Evolutionary conservation across 1,284 basidiomycete genomes (phyloP).

Genomic region (Cutaneotrichosporon mucoides): DNA sequence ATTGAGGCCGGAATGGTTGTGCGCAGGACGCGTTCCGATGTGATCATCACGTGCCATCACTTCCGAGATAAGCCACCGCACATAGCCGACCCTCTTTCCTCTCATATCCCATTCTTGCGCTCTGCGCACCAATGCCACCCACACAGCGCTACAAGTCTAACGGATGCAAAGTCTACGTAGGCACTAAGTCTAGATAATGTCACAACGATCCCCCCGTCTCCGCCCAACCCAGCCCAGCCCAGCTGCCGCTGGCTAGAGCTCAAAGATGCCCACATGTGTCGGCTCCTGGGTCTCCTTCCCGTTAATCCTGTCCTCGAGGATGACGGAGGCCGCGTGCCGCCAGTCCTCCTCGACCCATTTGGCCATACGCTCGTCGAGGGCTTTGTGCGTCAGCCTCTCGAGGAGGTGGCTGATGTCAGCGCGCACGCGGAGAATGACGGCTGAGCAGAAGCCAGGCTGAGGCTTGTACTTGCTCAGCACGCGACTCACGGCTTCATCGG

Average conservation of each 20-base stretch:
- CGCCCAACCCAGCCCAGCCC: neutral
- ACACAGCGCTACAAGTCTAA: neutral
- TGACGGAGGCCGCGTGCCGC: conserved; percentile 11
- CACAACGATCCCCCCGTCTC: neutral
- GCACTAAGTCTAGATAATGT: neutral
- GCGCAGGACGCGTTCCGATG: no score
- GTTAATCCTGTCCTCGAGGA: conserved; percentile 7
- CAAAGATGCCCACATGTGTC: conserved; percentile 1
- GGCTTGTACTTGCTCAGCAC: no score
- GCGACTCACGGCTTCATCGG: conserved; percentile 21
- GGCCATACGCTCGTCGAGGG: conserved; percentile 19
- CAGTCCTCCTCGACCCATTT: conserved; percentile 21
- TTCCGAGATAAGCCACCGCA: no score
- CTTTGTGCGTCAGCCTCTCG: conserved; percentile 13
- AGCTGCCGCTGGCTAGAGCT: conserved; percentile 2
- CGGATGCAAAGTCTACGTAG: neutral
- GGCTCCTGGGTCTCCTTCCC: conserved; percentile 6
- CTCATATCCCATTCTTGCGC: no score
- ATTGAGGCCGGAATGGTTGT: no score
- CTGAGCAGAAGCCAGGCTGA: no score
- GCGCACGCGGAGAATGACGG: no score
- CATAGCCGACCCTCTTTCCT: no score
- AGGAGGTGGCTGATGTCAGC: neutral
- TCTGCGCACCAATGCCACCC: no score
- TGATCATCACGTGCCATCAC: no score